A percentile compares a stretch with the other conserved stretches of the same genome.
phyloP scores from a whole-genome alignment of 2,329 filamentous ascomycete genomes.

The Claviceps fusiformis region DNA sequence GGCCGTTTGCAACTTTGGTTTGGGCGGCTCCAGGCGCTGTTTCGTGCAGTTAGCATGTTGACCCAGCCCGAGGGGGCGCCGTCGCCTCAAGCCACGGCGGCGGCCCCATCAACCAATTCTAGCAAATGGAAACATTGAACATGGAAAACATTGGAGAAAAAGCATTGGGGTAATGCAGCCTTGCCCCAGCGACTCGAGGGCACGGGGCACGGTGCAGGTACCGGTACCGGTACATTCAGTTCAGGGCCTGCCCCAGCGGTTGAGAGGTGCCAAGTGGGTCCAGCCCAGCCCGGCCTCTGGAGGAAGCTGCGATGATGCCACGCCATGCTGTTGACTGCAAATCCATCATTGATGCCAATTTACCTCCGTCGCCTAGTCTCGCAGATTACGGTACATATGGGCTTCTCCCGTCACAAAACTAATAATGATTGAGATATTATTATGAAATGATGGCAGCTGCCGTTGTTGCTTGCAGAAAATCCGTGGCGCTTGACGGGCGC shows the following conservation, averaged over 20 bases:
- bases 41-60: not conserved
- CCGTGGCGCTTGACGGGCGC: too few relatives aligned
- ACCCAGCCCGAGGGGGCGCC: not conserved
- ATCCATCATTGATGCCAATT: not conserved
- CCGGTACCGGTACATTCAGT: conserved; percentile 4
- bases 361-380: not conserved
- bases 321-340: not conserved
- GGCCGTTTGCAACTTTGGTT: not conserved
- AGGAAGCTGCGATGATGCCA: not conserved
- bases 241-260: conserved; percentile 6
- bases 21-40: not conserved
- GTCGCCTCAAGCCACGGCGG: too few relatives aligned
- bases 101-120: not conserved
- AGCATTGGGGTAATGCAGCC: conserved; percentile 10
- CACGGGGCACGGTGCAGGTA: conserved; percentile 1
- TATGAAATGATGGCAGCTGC: too few relatives aligned
- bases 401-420: too few relatives aligned
- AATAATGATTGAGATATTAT: too few relatives aligned
- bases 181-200: conserved; percentile 1
- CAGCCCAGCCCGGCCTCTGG: not conserved
- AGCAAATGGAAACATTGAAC: too few relatives aligned
- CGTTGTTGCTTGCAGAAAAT: too few relatives aligned
- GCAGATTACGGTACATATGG: too few relatives aligned
- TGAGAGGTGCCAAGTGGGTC: conserved; percentile 6
- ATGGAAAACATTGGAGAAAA: conserved; percentile 1